phyloP scores from a whole-genome alignment of 768 basidiomycete genomes.

The Jaapia argillacea region DNA sequence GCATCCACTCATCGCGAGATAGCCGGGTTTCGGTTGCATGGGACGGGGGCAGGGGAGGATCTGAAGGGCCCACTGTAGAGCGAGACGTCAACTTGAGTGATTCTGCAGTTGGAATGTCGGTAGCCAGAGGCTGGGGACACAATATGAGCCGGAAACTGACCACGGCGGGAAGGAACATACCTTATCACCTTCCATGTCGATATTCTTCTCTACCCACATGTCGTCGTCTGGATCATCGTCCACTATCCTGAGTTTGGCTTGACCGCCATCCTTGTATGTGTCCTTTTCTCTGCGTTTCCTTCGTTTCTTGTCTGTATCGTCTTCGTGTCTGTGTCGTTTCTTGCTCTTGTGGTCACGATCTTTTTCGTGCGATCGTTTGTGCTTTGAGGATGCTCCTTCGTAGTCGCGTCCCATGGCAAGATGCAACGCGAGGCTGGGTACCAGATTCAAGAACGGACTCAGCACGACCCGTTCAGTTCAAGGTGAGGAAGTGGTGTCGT shows the following conservation, averaged over 20 bases:
- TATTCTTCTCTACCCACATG: conserved; percentile 85
- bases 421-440: too few relatives aligned
- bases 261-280: conserved; percentile 22
- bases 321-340: conserved; percentile 45
- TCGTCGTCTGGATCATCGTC: conserved; percentile 71
- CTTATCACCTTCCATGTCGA: conserved; percentile 66
- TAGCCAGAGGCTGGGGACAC: conserved; percentile 50
- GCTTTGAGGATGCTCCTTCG: conserved; percentile 17
- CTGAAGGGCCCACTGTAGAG: conserved; percentile 33
- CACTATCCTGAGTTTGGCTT: conserved; percentile 33
- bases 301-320: conserved; percentile 21
- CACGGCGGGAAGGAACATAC: conserved; percentile 42
- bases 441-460: too few relatives aligned
- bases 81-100: conserved; percentile 61
- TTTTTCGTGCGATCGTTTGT: conserved; percentile 25
- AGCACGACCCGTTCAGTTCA: too few relatives aligned
- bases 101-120: conserved; percentile 70
- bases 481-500: too few relatives aligned
- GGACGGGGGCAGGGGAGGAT: conserved; percentile 36
- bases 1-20: conserved; percentile 87
- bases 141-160: too few relatives aligned
- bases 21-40: conserved; percentile 36
- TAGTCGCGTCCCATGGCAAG: conserved; percentile 13
- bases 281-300: conserved; percentile 26
- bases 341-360: conserved; percentile 37